Conservation (phyloP, 345 rosid genomes). For the Salix dunnii region DNA sequence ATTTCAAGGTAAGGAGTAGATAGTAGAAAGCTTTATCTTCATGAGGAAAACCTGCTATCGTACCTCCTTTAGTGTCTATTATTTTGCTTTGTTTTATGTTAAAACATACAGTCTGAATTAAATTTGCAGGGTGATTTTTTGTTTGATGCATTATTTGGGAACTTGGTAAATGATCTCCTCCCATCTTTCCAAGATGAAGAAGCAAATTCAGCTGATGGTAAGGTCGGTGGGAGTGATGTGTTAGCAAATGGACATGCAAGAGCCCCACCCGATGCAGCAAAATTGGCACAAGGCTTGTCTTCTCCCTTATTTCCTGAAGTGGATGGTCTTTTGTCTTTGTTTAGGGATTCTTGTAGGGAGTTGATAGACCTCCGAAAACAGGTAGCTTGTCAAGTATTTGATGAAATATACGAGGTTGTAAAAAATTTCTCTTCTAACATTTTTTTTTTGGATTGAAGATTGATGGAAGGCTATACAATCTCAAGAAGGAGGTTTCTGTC, state of each 20-base stretch:
- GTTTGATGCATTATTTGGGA: slow-evolving; percentile 91
- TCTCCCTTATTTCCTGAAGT: slow-evolving; percentile 93
- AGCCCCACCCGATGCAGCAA: slow-evolving; percentile 54
- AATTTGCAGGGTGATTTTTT: slow-evolving; percentile 85
- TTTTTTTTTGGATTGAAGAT: slow-evolving; percentile 48
- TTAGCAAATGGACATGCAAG: slow-evolving; percentile 66
- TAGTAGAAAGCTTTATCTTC: neutral
- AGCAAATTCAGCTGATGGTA: slow-evolving; percentile 57
- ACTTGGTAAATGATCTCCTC: slow-evolving; percentile 74
- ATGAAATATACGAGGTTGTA: slow-evolving; percentile 1
- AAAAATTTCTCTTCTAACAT: slow-evolving; percentile 10
- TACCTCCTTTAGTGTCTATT: neutral
- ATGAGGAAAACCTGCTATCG: neutral
- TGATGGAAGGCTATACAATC: slow-evolving; percentile 79
- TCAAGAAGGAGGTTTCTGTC: slow-evolving; percentile 85
- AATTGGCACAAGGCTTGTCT: slow-evolving; percentile 44
- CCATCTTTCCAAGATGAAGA: slow-evolving; percentile 89
- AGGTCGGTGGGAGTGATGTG: slow-evolving; percentile 51
- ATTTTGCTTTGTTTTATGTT: neutral
- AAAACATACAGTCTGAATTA: neutral
- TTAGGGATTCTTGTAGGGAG: slow-evolving; percentile 87
- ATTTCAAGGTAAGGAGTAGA: slow-evolving; percentile 67
- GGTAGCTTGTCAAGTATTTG: slow-evolving; percentile 33
- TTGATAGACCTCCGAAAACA: slow-evolving; percentile 85
- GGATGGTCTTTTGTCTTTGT: slow-evolving; percentile 74